Base-by-base conservation (phyloP, 2,329 filamentous ascomycete genomes). In the Knufia fluminis region DNA sequence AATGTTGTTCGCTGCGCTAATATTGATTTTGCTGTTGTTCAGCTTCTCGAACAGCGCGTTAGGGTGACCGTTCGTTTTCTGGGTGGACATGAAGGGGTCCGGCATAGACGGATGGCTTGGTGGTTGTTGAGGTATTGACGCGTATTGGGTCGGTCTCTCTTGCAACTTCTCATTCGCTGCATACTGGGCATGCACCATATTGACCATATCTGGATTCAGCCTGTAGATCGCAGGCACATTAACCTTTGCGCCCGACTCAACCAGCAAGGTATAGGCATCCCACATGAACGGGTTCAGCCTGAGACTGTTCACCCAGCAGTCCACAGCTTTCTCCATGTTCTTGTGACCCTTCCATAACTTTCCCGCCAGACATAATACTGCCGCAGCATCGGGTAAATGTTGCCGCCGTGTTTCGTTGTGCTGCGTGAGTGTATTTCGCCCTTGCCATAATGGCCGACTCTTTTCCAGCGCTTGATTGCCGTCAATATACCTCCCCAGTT, bases 231-330 rank as follows among this genome's bases (percentile, higher is more conserved):
- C 95, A 22, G 82, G 78, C 8, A 92, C 81, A 49, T 86, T 82
- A 48, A 97, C 76, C 57, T 82, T 82, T 66, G 60, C 65, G 71
- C 79, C 80, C 38, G 79, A 86, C 62, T 96, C 89, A 64, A 90
- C 95, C 6, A 98, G 76, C 14, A 80, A 84, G 19, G 83, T 82
- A 61, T 97, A 97, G 0, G 91, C 90, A 72, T 98, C 92, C 92
- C 92, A 98, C 79, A 95, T 92, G 67, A 97, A 91, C 1, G 92
- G 90, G 61, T 97, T 98, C 48, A 82, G 67, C 68, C 90, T 94
- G 60, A 98, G 71, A 4, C 90, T 81, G 52, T 94, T 88, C 57
- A 94, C 88, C 63, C 92, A 97, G 65, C 80, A 88, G 57, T 85
- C 79, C 14, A 91, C 81, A 6, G 92, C 90, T 66, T 86, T 89